Evolutionary conservation across 2,329 filamentous ascomycete genomes (phyloP), one percentile per base, ranked within the genome.

Genomic region (Ophioceras dolichostomum): DNA sequence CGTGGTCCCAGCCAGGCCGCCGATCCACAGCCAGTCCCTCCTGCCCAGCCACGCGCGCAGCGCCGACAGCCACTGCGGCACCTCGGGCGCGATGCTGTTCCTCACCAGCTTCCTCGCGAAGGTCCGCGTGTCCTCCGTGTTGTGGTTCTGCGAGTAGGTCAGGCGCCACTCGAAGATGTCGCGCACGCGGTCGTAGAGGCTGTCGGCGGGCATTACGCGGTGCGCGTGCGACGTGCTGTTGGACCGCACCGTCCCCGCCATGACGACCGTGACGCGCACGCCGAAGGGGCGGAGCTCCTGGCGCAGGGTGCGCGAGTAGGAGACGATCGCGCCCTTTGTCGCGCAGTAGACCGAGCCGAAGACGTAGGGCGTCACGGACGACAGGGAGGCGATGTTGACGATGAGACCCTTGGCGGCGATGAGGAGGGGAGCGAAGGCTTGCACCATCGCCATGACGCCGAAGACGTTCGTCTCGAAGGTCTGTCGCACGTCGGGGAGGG

Each of bases 401-500:
- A 75, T 62, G 9, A 73, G 58, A 0, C 71, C 70, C 18, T 58
- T 58, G 0, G 68, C 57, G 13, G 60, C 51, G 35, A 73, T 67
- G 18, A 76, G 61, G 31, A 66, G 60, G 38, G 59, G 57, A 10
- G 60, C 52, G 45, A 74, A 74, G 21, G 61, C 57, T 46, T 69
- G 59, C 37, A 62, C 64, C 59, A 70, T 70, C 49, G 66, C 61
- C 67, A 76, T 73, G 45, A 68, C 62, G 30, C 66, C 66, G 42
- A 76, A 72, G 29, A 75, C 67, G 45, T 75, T 75, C 44, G 67
- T 65, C 51, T 74, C 70, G 37, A 70, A 74, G 2, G 67, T 70
- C 41, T 57, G 50, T 40, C 69, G 68, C 4, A 70, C 67, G 35
- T 71, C 68, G 37, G 65, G 60, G 7, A 73, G 47, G 36, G 67